phyloP scores from a whole-genome alignment of 768 basidiomycete genomes.

The Psilocybe tampanensis region DNA sequence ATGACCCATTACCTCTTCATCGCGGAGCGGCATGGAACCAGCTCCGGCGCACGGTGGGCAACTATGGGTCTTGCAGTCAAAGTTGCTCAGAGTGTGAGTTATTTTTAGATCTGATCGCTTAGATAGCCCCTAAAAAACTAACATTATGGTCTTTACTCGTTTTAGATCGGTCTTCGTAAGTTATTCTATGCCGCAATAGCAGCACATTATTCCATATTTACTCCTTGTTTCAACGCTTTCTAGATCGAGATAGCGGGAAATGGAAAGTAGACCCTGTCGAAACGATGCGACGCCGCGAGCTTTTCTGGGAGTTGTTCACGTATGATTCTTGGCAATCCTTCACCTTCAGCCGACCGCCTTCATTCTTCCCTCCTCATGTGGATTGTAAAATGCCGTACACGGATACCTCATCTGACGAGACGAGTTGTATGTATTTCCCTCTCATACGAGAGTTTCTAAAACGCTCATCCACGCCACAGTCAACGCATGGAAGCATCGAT shows the following conservation, averaged over 20 bases:
- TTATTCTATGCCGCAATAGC: conserved; percentile 7
- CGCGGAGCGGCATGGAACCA: conserved; percentile 67
- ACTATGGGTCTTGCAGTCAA: conserved; percentile 73
- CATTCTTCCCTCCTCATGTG: conserved; percentile 66
- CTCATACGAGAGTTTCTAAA: background rate
- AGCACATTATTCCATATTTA: background rate
- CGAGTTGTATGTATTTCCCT: conserved; percentile 50
- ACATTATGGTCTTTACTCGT: background rate
- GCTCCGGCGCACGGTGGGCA: conserved; percentile 65
- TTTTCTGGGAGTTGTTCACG: conserved; percentile 69
- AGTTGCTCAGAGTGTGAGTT: conserved; percentile 68
- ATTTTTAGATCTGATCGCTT: conserved; percentile 19
- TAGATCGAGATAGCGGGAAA: conserved; percentile 72
- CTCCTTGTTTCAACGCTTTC: background rate
- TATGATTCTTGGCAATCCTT: conserved; percentile 62
- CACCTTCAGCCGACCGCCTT: conserved; percentile 72
- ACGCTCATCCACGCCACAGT: conserved; percentile 34
- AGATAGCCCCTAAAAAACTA: conserved; percentile 1
- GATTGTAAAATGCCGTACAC: conserved; percentile 64
- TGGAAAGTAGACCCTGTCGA: conserved; percentile 64
- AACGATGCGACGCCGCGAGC: conserved; percentile 61
- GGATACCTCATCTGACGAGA: conserved; percentile 53
- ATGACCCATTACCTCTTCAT: conserved; percentile 75
- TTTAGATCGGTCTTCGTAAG: conserved; percentile 72
- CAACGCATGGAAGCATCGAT: conserved; percentile 72